phyloP scores from a whole-genome alignment of 371 early-diverging fungal genomes.

The Polyrhizophydium stewartii region DNA sequence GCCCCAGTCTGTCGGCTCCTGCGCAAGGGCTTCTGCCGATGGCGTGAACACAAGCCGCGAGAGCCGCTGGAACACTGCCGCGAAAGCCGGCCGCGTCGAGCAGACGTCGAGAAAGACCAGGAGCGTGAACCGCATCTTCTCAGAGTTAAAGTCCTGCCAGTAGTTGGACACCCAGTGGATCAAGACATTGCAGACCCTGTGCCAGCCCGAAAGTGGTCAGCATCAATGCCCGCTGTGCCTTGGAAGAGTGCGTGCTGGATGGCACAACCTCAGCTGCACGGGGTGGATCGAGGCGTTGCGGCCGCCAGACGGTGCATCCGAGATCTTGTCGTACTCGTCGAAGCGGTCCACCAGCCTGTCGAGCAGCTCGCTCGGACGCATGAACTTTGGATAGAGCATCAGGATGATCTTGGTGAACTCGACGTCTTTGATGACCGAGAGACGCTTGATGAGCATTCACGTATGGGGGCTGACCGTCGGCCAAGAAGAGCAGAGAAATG shows the following conservation, averaged over 20 bases:
- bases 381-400: slow-evolving; percentile 34
- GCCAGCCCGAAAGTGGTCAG: no score
- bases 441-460: neutral
- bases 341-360: slow-evolving; percentile 38
- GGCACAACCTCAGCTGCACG: slow-evolving; percentile 1
- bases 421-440: slow-evolving; percentile 18
- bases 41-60: slow-evolving; percentile 14
- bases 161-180: slow-evolving; percentile 30
- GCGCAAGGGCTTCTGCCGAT: slow-evolving; percentile 3
- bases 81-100: slow-evolving; percentile 20
- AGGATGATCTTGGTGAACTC: slow-evolving; percentile 32
- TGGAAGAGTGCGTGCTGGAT: no score
- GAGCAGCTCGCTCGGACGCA: slow-evolving; percentile 32
- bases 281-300: neutral
- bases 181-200: slow-evolving; percentile 37
- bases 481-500: neutral
- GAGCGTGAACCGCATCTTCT: slow-evolving; percentile 37
- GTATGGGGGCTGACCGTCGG: neutral
- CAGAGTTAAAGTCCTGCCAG: slow-evolving; percentile 34
- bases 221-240: no score
- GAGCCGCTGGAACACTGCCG: slow-evolving; percentile 28
- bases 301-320: neutral
- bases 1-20: slow-evolving; percentile 24
- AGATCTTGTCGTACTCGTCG: slow-evolving; percentile 9
- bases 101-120: slow-evolving; percentile 32